Evolutionary conservation across 371 early-diverging fungal genomes (phyloP).

Genomic region (Mucor circinelloides): DNA sequence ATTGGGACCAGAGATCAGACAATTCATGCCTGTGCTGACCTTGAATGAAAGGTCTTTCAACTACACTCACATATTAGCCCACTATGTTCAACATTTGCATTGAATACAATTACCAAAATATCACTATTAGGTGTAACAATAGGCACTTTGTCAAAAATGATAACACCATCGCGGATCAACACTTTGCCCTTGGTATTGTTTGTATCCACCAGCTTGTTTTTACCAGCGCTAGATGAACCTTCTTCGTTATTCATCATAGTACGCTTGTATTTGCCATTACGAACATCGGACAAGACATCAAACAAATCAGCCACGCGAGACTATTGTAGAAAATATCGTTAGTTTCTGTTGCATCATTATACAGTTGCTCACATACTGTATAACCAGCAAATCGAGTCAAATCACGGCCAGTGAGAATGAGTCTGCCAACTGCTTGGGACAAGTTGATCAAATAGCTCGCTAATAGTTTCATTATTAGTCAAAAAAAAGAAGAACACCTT

Average conservation of each 20-base stretch:
- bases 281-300: slow-evolving; percentile 73
- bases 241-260: slow-evolving; percentile 61
- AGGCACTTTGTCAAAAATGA: slow-evolving; percentile 87
- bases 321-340: slow-evolving; percentile 15
- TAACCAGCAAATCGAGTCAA: slow-evolving; percentile 81
- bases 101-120: slow-evolving; percentile 61
- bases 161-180: slow-evolving; percentile 66
- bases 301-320: slow-evolving; percentile 80
- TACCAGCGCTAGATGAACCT: slow-evolving; percentile 30
- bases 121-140: slow-evolving; percentile 94
- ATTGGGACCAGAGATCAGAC: slow-evolving; percentile 91
- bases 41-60: slow-evolving; percentile 79
- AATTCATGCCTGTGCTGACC: slow-evolving; percentile 82
- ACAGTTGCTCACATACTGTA: slow-evolving; percentile 41
- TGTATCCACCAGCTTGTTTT: slow-evolving; percentile 42
- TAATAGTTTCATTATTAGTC: slow-evolving; percentile 7
- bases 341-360: not conserved
- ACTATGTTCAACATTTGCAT: not conserved
- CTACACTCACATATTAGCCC: slow-evolving; percentile 3
- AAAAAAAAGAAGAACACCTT: not conserved
- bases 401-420: slow-evolving; percentile 83
- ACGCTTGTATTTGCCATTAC: slow-evolving; percentile 65
- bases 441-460: slow-evolving; percentile 85
- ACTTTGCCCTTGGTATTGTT: slow-evolving; percentile 63
- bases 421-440: slow-evolving; percentile 84